Evolutionary conservation across 2,329 filamentous ascomycete species (phyloP), one percentile per base, ranked within the genome.

Genomic region (Botrytis porri): DNA sequence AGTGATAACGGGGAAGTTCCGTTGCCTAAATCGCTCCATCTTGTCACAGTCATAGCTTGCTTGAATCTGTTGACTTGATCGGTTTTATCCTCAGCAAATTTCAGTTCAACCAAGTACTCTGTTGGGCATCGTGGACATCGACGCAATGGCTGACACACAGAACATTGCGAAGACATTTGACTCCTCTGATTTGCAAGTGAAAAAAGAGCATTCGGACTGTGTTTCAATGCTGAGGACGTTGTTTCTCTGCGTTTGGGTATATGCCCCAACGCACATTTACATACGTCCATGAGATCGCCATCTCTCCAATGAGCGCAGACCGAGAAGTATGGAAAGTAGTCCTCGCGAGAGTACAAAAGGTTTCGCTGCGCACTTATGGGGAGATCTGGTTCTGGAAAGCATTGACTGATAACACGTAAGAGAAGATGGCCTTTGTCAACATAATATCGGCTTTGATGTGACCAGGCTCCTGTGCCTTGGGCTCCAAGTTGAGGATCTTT

Each of bases 291-390:
- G 25, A 91, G 81, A 51, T 88, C 83, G 29, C 88, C 88, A 74
- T 90, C 86, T 29, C 85, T 84, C 88, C 88, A 91, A 79, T 91
- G 88, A 2, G 87, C 84, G 76, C 88, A 91, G 1, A 85, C 86
- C 18, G 86, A 88, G 80, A 90, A 90, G 78, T 87, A 90, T 0
- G 88, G 88, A 70, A 83, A 85, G 80, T 89, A 90, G 77, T 90
- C 88, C 69, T 88, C 86, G 73, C 86, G 84, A 43, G 85, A 87
- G 80, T 88, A 90, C 2, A 90, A 83, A 3, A 90, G 82, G 71
- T 88, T 82, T 2, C 88, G 85, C 76, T 86, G 83, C 6, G 83
- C 84, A 6, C 85, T 85, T 9, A 84, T 82, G 0, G 87, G 86
- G 39, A 89, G 82, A 3, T 82, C 85, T 0, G 85, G 83, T 0